phyloP scores from a whole-genome alignment of 345 rosid species.

The Eucalyptus virginea region DNA sequence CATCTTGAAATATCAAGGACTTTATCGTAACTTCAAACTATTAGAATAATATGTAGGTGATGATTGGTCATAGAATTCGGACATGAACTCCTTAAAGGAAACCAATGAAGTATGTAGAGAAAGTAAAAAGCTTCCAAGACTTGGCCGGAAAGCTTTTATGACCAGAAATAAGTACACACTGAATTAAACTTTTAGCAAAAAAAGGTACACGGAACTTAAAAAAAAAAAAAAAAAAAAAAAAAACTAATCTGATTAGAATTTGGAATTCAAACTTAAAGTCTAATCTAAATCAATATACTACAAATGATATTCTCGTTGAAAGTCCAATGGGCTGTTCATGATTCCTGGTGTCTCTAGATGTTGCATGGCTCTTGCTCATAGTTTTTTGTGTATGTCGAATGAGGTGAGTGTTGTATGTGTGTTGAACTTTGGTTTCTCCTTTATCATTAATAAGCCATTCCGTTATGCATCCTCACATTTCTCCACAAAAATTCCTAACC shows the following conservation, averaged over 20 bases:
- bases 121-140: background rate
- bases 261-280: background rate
- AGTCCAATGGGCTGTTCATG: background rate
- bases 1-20: background rate
- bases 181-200: background rate
- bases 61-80: background rate
- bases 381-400: background rate
- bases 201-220: too few species aligned
- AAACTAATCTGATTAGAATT: background rate
- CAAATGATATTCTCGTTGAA: background rate
- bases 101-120: background rate
- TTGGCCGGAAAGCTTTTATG: background rate
- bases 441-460: background rate
- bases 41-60: background rate
- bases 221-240: too few species aligned
- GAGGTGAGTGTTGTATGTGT: background rate
- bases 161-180: background rate
- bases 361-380: background rate
- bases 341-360: background rate
- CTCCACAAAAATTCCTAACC: background rate
- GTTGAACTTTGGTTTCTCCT: background rate
- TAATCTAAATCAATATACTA: background rate
- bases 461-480: background rate
- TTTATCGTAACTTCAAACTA: background rate
- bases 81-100: background rate